Conservation (phyloP, 305 asterid genomes). For the Caryopteris hybrid region DNA sequence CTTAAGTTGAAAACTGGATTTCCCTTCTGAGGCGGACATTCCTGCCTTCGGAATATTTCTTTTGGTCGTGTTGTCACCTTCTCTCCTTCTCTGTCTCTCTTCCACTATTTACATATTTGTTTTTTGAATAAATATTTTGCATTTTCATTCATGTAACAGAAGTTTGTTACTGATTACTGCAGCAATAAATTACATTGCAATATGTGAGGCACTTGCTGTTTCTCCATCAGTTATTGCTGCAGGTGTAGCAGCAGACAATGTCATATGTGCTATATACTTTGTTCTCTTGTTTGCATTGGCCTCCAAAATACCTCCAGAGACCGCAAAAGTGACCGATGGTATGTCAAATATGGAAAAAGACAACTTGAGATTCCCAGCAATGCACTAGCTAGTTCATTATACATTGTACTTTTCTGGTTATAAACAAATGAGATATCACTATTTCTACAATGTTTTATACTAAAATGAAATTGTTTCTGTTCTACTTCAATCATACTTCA, state of each 20-base stretch:
- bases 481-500: neutral
- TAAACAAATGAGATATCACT: neutral
- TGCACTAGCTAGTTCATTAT: slow-evolving; percentile 1
- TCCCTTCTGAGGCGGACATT: too few relatives aligned
- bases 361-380: neutral
- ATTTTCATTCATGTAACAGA: slow-evolving; percentile 7
- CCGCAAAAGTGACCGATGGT: slow-evolving; percentile 36
- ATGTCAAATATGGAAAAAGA: slow-evolving; percentile 5
- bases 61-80: neutral
- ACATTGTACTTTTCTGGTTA: neutral
- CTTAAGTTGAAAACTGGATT: too few relatives aligned
- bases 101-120: neutral
- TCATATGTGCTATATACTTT: slow-evolving; percentile 67
- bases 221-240: slow-evolving; percentile 81
- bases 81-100: neutral
- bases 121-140: neutral
- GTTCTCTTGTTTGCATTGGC: slow-evolving; percentile 63
- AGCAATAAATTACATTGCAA: slow-evolving; percentile 85
- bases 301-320: slow-evolving; percentile 72
- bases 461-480: neutral
- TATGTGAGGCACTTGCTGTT: slow-evolving; percentile 63
- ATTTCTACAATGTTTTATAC: neutral
- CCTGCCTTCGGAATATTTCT: neutral
- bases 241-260: slow-evolving; percentile 88
- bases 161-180: slow-evolving; percentile 31